These are phyloP conservation scores for Lactifluus subvellereus DNA, from an alignment of 768 basidiomycete genomes.

Conservation along the genomic window DNA sequence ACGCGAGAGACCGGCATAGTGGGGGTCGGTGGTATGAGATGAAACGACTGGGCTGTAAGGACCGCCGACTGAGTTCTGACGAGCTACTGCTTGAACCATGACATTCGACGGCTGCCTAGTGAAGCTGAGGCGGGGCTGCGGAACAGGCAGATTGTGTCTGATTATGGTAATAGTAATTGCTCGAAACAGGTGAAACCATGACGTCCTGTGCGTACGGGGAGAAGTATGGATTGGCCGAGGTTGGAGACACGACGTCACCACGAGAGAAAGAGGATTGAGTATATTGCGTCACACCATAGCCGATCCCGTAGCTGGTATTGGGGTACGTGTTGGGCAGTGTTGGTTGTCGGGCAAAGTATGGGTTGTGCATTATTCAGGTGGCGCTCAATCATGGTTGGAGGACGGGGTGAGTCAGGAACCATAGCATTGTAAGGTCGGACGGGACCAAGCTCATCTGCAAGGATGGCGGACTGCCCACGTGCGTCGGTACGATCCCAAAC, in stretches of 20 bases:
- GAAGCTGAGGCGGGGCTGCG: slow-evolving; percentile 8
- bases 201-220: slow-evolving; percentile 37
- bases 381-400: slow-evolving; percentile 58
- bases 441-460: slow-evolving; percentile 35
- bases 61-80: slow-evolving; percentile 26
- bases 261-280: slow-evolving; percentile 26
- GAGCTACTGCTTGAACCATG: slow-evolving; percentile 9
- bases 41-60: slow-evolving; percentile 21
- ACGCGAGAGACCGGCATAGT: slow-evolving; percentile 61
- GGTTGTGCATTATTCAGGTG: slow-evolving; percentile 33
- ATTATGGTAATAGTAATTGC: slow-evolving; percentile 9
- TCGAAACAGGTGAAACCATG: slow-evolving; percentile 32
- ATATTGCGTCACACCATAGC: slow-evolving; percentile 29
- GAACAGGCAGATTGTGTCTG: neutral
- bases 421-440: slow-evolving; percentile 35
- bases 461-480: slow-evolving; percentile 56
- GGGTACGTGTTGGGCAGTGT: slow-evolving; percentile 19
- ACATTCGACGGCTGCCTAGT: slow-evolving; percentile 20
- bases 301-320: slow-evolving; percentile 10
- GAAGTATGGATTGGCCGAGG: slow-evolving; percentile 37
- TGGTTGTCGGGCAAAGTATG: slow-evolving; percentile 15
- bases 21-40: slow-evolving; percentile 27
- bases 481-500: slow-evolving; percentile 52
- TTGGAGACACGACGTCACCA: slow-evolving; percentile 26
- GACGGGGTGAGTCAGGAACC: slow-evolving; percentile 44